Evolutionary conservation across 805 yeast genomes (phyloP).

Genomic region (Ogataea methanolica): DNA sequence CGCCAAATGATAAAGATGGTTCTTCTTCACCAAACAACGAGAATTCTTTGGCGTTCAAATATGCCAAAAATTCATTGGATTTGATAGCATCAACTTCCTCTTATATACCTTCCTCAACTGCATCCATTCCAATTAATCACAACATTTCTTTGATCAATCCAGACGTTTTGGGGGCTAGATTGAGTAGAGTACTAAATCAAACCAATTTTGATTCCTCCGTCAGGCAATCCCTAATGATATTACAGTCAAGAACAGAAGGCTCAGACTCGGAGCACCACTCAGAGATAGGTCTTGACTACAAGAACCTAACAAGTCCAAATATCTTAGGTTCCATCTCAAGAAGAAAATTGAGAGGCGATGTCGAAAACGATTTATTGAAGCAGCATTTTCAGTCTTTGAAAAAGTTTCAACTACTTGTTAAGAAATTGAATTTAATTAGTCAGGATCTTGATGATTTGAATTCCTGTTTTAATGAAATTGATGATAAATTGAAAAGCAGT

Average conservation of each 20-base stretch:
- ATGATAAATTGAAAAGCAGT: conserved; percentile 21
- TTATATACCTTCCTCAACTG: not conserved
- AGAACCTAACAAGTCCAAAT: conserved; percentile 40
- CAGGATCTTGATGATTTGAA: conserved; percentile 27
- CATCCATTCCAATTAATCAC: conserved; percentile 1
- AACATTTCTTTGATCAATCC: conserved; percentile 8
- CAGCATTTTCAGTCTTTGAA: conserved; percentile 48
- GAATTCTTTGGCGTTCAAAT: conserved; percentile 36
- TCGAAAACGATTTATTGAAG: conserved; percentile 56
- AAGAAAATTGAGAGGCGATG: conserved; percentile 51
- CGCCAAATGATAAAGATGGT: not conserved
- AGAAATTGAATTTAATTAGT: conserved; percentile 31
- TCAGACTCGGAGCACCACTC: conserved; percentile 1
- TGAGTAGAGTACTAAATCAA: conserved; percentile 46
- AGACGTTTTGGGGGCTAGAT: conserved; percentile 36
- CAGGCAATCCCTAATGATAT: conserved; percentile 25
- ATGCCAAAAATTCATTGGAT: conserved; percentile 43
- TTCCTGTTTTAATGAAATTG: conserved; percentile 19
- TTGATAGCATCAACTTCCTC: conserved; percentile 21
- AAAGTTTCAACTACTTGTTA: conserved; percentile 40
- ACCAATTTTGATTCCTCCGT: conserved; percentile 36
- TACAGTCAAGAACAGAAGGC: conserved; percentile 26
- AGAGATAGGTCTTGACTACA: conserved; percentile 16
- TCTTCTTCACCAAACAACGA: conserved; percentile 5
- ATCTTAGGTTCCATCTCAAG: conserved; percentile 57